A percentile compares a stretch with the other conserved stretches of the same genome.
Conservation (phyloP, 1,284 basidiomycete species). For the Cystobasidiaceae sp. region DNA sequence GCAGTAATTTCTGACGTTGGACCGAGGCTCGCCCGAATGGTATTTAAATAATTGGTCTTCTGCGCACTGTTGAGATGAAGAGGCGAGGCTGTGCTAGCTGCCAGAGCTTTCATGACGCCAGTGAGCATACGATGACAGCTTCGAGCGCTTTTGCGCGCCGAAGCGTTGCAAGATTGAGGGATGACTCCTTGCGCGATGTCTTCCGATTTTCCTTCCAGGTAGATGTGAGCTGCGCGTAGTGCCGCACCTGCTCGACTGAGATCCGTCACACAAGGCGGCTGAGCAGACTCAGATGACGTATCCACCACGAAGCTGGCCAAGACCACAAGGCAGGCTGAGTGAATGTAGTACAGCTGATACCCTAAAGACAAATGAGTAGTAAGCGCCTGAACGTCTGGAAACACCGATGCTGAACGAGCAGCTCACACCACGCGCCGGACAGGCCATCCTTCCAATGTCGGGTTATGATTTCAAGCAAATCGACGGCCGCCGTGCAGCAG, state of each 20-base stretch:
- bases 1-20: not conserved
- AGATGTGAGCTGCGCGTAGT: not conserved
- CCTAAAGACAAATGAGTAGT: not conserved
- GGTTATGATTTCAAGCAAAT: not conserved
- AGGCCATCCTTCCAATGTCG: not conserved
- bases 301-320: constrained; percentile 14
- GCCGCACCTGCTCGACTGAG: not conserved
- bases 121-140: constrained; percentile 2
- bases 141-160: not conserved
- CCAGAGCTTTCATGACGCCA: constrained; percentile 1
- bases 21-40: not conserved
- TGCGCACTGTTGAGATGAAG: not conserved
- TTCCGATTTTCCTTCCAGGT: not conserved
- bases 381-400: not conserved
- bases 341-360: constrained; percentile 19
- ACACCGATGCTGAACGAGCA: not conserved
- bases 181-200: constrained; percentile 6
- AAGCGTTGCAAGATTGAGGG: not conserved
- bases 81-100: not conserved
- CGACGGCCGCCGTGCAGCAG: constrained; percentile 8
- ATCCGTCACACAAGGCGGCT: not conserved
- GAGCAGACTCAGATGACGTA: not conserved
- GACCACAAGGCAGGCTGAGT: constrained; percentile 5
- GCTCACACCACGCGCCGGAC: constrained; percentile 22
- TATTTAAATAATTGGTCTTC: not conserved